Evolutionary conservation across 2,329 filamentous ascomycete species (phyloP), one percentile per base, ranked within the genome.

Genomic region (Colletotrichum falcatum): DNA sequence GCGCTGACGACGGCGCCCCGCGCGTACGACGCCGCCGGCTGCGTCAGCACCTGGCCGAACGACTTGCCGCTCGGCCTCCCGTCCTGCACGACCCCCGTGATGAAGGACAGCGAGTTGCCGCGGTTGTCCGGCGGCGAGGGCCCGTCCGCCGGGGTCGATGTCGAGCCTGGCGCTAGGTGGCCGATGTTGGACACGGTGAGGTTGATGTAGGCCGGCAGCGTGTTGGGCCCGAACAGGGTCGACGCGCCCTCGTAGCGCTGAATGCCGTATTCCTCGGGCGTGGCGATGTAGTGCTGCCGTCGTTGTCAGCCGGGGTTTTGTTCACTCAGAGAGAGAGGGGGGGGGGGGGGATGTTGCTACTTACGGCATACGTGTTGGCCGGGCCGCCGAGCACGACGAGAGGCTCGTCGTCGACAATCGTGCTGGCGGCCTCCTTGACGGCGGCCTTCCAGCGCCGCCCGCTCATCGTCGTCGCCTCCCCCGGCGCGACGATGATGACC

Each of bases 191-290:
- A 87, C n/a, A 94, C 84, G 0, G 94, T 95, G 53, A 95, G 85
- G 79, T 97, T 95, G 82, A 98, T 93, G 82, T 96, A 96, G 0
- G 94, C 95, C 44, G 92, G 89, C 14, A 98, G 87, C 0, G 94
- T 93, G 79, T 94, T 90, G 2, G 88, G 92, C 0, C 95, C 95
- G 78, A 93, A 96, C 2, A 98, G 88, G 0, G 95, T 98, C 8
- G 92, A 95, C 0, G 94, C 95, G n/a, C 95, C 95, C 82, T 98
- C 95, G 81, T 98, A 98, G 12, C 95, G 91, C 82, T 98, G 95
- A 55, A 96, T 85, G 16, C 83, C 82, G 79, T 96, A 97, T 79
- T 97, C 93, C 79, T 97, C 93, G 35, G 90, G 87, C 0, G 94
- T 95, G 1, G 91, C 81, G 69, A 94, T 89, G 79, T 95, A 95